Conservation (phyloP, 495 filamentous ascomycete genomes). For the Hypoxylon fragiforme region DNA sequence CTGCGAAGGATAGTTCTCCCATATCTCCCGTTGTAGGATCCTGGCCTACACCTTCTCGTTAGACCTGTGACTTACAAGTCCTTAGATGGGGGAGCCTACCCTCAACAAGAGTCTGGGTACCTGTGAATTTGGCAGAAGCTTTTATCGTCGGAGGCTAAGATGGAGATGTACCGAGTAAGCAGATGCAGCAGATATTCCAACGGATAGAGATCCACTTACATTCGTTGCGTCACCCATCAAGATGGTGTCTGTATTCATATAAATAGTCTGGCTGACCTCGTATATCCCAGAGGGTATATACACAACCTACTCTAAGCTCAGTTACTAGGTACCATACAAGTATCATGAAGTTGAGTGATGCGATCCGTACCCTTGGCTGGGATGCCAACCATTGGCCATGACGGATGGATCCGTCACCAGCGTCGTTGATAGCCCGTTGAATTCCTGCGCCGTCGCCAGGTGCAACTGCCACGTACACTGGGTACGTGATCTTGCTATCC, state of each 20-base stretch:
- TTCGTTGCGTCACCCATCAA: constrained; percentile 69
- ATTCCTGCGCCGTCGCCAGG: constrained; percentile 44
- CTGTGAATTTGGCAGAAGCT: constrained; percentile 53
- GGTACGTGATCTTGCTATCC: constrained; percentile 39
- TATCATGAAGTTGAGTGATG: not conserved
- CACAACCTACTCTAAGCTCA: constrained; percentile 47
- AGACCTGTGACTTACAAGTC: not conserved
- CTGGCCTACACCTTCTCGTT: constrained; percentile 48
- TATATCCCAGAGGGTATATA: constrained; percentile 70
- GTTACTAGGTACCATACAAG: too few relatives aligned
- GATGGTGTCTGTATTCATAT: constrained; percentile 61
- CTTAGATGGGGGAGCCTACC: constrained; percentile 5
- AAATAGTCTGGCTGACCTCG: constrained; percentile 58
- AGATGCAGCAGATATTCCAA: too few relatives aligned
- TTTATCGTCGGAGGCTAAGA: constrained; percentile 61
- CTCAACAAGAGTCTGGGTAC: constrained; percentile 37
- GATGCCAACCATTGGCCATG: constrained; percentile 45
- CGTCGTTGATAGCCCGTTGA: constrained; percentile 39
- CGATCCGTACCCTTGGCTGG: constrained; percentile 43
- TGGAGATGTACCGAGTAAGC: too few relatives aligned
- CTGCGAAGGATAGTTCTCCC: constrained; percentile 56
- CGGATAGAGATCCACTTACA: constrained; percentile 44
- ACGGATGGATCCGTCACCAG: constrained; percentile 35
- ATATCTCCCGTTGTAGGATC: constrained; percentile 41
- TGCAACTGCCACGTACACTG: constrained; percentile 39